Conservation (phyloP, 495 filamentous ascomycete genomes). For the Lasiosphaeria ovina region DNA sequence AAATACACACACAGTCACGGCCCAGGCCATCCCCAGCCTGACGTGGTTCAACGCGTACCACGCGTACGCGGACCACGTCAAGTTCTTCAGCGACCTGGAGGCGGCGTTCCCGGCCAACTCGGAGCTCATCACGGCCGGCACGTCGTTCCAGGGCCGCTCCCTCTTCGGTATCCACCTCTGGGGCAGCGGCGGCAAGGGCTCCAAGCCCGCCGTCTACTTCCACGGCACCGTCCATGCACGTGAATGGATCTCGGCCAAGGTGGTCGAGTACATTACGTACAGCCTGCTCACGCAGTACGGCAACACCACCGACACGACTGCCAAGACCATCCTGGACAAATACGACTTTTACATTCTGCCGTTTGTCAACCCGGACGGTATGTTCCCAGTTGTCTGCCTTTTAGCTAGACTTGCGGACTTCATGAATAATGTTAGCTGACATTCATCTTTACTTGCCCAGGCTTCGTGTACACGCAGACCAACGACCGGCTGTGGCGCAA, state of each 20-base stretch:
- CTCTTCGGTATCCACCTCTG: conserved; percentile 61
- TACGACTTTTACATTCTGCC: conserved; percentile 66
- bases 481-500: conserved; percentile 62
- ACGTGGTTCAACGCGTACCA: conserved; percentile 62
- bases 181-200: conserved; percentile 51
- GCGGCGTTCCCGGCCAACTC: conserved; percentile 48
- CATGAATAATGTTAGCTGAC: no score
- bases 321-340: conserved; percentile 50
- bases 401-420: no score
- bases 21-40: conserved; percentile 23
- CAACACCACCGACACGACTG: conserved; percentile 31
- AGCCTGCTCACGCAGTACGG: conserved; percentile 48
- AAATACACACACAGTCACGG: not conserved
- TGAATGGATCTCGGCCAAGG: conserved; percentile 61
- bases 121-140: conserved; percentile 52
- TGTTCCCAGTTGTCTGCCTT: conserved; percentile 3
- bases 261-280: conserved; percentile 58
- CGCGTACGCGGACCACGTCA: conserved; percentile 52
- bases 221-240: conserved; percentile 63
- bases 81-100: conserved; percentile 51
- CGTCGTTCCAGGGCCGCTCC: conserved; percentile 47
- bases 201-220: conserved; percentile 57
- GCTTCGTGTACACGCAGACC: conserved; percentile 62
- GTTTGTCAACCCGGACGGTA: conserved; percentile 62
- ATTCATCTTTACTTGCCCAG: conserved; percentile 19